phyloP scores from a whole-genome alignment of 192 early-diverging fungal species.

The Podila clonocystis region DNA sequence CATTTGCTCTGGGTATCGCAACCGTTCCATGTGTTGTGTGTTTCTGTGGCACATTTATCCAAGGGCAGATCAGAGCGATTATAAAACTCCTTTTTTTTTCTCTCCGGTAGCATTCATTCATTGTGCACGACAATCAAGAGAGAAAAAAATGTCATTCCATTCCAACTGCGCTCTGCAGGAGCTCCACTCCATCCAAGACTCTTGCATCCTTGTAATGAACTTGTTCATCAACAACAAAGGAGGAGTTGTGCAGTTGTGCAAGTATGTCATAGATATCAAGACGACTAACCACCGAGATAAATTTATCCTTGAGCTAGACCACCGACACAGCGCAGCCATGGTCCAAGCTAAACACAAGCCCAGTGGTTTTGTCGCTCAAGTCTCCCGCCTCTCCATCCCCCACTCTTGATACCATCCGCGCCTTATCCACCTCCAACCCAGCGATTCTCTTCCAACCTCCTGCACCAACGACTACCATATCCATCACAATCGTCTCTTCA shows the following conservation, averaged over 20 bases:
- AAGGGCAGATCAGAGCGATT: too few relatives aligned
- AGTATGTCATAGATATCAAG: background rate
- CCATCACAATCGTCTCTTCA: slow-evolving; percentile 24
- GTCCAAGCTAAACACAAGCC: slow-evolving; percentile 1
- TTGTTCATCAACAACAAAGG: background rate
- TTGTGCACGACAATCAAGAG: too few relatives aligned
- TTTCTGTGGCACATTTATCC: too few relatives aligned
- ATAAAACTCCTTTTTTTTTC: too few relatives aligned
- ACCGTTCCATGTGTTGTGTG: too few relatives aligned
- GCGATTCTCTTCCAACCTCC: background rate
- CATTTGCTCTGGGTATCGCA: too few relatives aligned
- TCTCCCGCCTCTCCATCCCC: background rate
- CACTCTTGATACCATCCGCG: background rate
- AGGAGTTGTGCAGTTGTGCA: too few relatives aligned
- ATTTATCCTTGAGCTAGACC: background rate
- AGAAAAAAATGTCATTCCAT: background rate
- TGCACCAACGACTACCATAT: background rate
- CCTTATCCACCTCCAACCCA: slow-evolving; percentile 12
- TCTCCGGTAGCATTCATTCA: too few relatives aligned
- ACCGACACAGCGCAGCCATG: background rate
- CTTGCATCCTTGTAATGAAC: background rate
- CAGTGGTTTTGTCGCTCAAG: background rate
- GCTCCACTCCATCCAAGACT: background rate
- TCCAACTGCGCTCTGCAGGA: background rate
- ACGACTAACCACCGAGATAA: background rate